Percentiles rank a stretch among this genome's conserved stretches.
phyloP scores from a whole-genome alignment of 225 moss, liverwort and hornwort species.

The Asterella californica region DNA sequence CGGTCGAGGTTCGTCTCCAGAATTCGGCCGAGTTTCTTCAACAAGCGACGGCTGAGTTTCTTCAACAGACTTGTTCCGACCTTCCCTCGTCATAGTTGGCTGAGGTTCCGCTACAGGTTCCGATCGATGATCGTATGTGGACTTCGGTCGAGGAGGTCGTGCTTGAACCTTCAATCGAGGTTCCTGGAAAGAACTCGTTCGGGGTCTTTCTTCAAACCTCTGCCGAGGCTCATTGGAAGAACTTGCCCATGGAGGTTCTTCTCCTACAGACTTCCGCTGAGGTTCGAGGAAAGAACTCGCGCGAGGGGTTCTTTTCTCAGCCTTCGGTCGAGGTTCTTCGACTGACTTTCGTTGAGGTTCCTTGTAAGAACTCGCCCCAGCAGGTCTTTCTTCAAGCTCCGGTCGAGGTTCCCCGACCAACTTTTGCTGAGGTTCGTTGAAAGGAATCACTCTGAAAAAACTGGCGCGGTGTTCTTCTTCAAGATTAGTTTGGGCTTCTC shows the following conservation, averaged over 20 bases:
- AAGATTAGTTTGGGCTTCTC: background rate
- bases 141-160: background rate
- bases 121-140: background rate
- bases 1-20: background rate
- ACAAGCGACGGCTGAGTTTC: background rate
- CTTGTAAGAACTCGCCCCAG: too few relatives aligned
- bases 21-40: background rate
- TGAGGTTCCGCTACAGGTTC: background rate
- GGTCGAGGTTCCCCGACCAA: background rate
- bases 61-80: background rate
- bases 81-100: background rate
- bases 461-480: background rate
- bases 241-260: too few relatives aligned
- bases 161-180: too few relatives aligned
- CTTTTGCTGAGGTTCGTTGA: background rate
- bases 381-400: background rate
- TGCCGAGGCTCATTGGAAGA: too few relatives aligned
- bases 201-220: too few relatives aligned
- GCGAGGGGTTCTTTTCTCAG: background rate
- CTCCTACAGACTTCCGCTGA: background rate
- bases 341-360: background rate
- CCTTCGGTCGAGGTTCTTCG: too few relatives aligned
- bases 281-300: background rate
- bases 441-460: too few relatives aligned
- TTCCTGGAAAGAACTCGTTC: too few relatives aligned